Evolutionary conservation across 2,329 filamentous ascomycete species (phyloP).

Genomic region (Ceratocystis diversiconidia): DNA sequence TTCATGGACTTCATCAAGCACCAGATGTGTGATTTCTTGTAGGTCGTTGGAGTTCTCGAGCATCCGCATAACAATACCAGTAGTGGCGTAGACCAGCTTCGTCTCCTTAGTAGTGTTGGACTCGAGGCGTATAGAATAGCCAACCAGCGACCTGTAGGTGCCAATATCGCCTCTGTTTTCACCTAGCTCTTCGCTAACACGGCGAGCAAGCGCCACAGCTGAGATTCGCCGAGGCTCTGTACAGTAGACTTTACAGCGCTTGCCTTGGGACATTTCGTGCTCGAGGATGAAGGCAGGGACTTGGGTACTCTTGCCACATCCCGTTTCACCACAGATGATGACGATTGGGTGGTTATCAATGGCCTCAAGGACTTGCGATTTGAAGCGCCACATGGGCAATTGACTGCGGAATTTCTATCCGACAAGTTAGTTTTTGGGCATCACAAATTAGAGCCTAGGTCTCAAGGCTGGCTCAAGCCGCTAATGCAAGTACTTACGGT

Average conservation of each 20-base stretch:
- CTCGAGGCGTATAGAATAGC: conserved; percentile 88
- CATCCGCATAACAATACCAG: conserved; percentile 94
- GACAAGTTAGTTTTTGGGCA: conserved; percentile 10
- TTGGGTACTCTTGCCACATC: conserved; percentile 94
- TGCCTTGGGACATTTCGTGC: conserved; percentile 67
- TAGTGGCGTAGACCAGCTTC: conserved; percentile 76
- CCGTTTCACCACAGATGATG: conserved; percentile 92
- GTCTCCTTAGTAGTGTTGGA: conserved; percentile 73
- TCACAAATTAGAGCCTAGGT: no score
- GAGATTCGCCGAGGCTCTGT: conserved; percentile 93
- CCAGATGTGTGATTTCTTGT: conserved; percentile 77
- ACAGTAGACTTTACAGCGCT: conserved; percentile 81
- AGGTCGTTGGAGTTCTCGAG: conserved; percentile 78
- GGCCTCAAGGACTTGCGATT: conserved; percentile 58
- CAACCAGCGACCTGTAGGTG: conserved; percentile 68
- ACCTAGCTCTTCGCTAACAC: conserved; percentile 89
- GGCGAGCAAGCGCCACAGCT: conserved; percentile 79
- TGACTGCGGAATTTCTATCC: conserved; percentile 50
- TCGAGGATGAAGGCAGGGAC: conserved; percentile 91
- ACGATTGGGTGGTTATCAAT: conserved; percentile 72
- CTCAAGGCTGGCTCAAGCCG: no score
- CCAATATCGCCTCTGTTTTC: conserved; percentile 73
- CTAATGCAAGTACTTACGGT: conserved; percentile 33
- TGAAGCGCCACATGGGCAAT: conserved; percentile 81
- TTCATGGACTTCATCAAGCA: conserved; percentile 97